A percentile compares a stretch with the other conserved stretches of the same genome.
Evolutionary conservation across 345 rosid genomes (phyloP).

Genomic region (Heritiera littoralis): DNA sequence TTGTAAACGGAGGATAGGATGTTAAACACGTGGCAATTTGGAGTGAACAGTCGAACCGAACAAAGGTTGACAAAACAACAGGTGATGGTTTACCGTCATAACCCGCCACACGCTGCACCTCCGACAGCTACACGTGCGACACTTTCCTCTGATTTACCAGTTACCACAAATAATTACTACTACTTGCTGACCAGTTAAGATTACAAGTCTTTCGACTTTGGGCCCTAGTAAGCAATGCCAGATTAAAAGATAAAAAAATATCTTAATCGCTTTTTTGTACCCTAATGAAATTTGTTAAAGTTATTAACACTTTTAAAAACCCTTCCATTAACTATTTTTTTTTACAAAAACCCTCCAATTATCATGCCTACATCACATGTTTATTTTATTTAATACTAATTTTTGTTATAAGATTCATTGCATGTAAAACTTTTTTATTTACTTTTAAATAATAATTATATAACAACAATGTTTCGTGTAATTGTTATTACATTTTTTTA

Average conservation of each 20-base stretch:
- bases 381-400: no score
- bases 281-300: neutral
- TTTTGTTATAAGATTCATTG: no score
- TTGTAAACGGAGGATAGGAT: neutral
- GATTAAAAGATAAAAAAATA: neutral
- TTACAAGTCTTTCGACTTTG: neutral
- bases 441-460: no score
- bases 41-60: neutral
- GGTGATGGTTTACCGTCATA: neutral
- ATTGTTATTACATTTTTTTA: no score
- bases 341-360: no score
- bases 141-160: neutral
- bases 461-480: no score
- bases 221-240: neutral
- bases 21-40: conserved; percentile 33
- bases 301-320: no score
- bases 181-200: no score
- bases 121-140: neutral
- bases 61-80: neutral
- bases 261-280: neutral
- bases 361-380: no score
- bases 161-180: neutral
- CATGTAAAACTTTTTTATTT: no score
- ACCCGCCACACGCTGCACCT: neutral
- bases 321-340: no score